Percentiles rank a stretch among this genome's conserved stretches.
Evolutionary conservation across 2,329 filamentous ascomycete genomes (phyloP).

Genomic region (Ophiocordyceps unilateralis): DNA sequence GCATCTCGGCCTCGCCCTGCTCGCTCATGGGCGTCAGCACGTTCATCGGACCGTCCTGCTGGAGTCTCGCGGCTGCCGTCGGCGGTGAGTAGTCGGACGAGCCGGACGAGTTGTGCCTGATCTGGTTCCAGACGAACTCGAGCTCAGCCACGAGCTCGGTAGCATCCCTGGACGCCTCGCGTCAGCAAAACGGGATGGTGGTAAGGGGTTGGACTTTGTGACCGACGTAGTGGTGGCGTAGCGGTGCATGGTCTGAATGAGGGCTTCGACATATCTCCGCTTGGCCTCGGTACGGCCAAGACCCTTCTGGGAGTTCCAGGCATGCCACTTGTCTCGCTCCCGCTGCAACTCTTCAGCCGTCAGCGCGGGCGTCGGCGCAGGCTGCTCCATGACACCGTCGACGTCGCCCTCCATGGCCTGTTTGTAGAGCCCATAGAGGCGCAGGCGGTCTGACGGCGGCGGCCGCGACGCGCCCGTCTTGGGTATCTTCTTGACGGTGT

Average conservation of each 20-base stretch:
- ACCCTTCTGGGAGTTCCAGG: slow-evolving; percentile 79
- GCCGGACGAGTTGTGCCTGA: slow-evolving; percentile 66
- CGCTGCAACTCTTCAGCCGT: slow-evolving; percentile 35
- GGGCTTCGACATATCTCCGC: slow-evolving; percentile 76
- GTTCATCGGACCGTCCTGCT: slow-evolving; percentile 37
- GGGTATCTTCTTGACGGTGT: slow-evolving; percentile 94
- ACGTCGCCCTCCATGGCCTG: slow-evolving; percentile 98
- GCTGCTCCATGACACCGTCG: slow-evolving; percentile 80
- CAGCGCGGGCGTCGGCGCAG: slow-evolving; percentile 31
- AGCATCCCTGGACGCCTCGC: slow-evolving; percentile 41
- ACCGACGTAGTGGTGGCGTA: slow-evolving; percentile 72
- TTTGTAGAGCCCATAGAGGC: slow-evolving; percentile 96
- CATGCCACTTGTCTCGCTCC: slow-evolving; percentile 67
- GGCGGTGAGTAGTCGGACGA: slow-evolving; percentile 39
- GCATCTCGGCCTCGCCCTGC: slow-evolving; percentile 49
- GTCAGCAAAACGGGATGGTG: background rate
- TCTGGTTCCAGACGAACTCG: slow-evolving; percentile 99
- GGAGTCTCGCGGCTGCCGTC: slow-evolving; percentile 18
- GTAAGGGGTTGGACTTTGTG: too few relatives aligned
- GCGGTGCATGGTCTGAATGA: slow-evolving; percentile 93
- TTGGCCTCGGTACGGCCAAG: slow-evolving; percentile 84
- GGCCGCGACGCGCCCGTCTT: slow-evolving; percentile 84
- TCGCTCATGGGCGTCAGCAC: slow-evolving; percentile 77
- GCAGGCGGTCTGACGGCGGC: slow-evolving; percentile 67
- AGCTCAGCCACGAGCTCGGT: slow-evolving; percentile 79